phyloP scores from a whole-genome alignment of 176 grass and related monocot species.

The Dactylis glomerata region DNA sequence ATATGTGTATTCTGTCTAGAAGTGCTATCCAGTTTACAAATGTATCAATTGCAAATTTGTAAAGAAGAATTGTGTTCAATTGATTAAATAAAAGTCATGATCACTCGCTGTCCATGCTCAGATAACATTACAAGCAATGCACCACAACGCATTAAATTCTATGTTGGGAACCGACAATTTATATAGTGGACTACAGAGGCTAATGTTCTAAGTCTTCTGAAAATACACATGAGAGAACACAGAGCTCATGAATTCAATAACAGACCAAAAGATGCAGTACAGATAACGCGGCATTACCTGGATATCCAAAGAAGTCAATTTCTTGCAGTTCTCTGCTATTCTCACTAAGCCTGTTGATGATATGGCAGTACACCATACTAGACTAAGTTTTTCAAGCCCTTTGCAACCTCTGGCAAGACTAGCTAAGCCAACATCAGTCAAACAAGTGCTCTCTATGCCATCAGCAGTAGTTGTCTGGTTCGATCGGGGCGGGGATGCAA shows the following conservation, averaged over 20 bases:
- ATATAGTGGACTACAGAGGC: background rate
- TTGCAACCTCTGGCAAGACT: constrained; percentile 58
- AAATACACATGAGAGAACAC: background rate
- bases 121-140: background rate
- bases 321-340: constrained; percentile 69
- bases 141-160: background rate
- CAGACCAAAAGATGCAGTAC: constrained; percentile 7
- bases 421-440: constrained; percentile 67
- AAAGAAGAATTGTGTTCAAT: background rate
- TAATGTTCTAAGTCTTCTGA: background rate
- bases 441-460: constrained; percentile 34
- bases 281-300: constrained; percentile 46
- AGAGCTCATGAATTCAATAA: background rate
- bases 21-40: background rate
- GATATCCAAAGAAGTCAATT: constrained; percentile 71
- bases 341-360: constrained; percentile 65
- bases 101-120: background rate
- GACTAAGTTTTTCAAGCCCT: constrained; percentile 73
- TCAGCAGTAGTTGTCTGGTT: constrained; percentile 17
- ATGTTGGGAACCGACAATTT: background rate
- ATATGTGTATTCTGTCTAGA: background rate
- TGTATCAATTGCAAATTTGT: background rate
- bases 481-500: background rate
- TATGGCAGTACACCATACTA: constrained; percentile 71
- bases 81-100: background rate